Conservation (phyloP, 1,139 yeast species). For the Yamadazyma buinensis region DNA sequence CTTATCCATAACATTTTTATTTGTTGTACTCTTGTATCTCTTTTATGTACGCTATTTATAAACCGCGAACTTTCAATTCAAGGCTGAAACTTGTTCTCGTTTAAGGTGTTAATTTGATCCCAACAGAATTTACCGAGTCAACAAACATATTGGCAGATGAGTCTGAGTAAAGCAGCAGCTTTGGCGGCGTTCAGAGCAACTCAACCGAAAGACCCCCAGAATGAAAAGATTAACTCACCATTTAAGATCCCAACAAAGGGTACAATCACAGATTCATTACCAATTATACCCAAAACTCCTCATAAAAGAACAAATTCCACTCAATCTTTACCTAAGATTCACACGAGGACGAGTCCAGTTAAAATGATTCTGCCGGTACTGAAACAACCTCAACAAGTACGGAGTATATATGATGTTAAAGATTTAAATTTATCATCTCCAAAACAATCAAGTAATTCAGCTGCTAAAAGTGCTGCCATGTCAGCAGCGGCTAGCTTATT, state of each 20-base stretch:
- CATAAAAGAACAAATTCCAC: conserved; percentile 6
- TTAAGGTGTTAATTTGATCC: no score
- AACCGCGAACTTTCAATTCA: no score
- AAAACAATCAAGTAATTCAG: neutral
- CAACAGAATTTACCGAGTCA: no score
- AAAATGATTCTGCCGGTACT: conserved; percentile 1
- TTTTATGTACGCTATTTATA: no score
- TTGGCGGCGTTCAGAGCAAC: conserved; percentile 28
- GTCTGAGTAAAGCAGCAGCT: conserved; percentile 32
- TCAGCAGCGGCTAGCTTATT: neutral
- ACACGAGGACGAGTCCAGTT: conserved; percentile 6
- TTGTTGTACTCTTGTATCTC: no score
- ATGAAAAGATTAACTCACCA: conserved; percentile 1
- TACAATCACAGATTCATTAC: conserved; percentile 4
- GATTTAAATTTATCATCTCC: conserved; percentile 1
- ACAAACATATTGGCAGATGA: no score
- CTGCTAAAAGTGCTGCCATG: conserved; percentile 1
- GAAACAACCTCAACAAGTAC: neutral
- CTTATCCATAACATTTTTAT: no score
- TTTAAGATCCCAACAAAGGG: neutral
- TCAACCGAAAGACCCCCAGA: conserved; percentile 2
- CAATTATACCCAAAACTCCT: conserved; percentile 7
- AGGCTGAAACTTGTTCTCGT: no score
- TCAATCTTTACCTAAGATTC: conserved; percentile 11
- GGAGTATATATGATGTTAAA: conserved; percentile 7